These are phyloP conservation scores for Neonectria magnoliae DNA, from an alignment of 2,329 filamentous ascomycete species.

Conservation along the genomic window DNA sequence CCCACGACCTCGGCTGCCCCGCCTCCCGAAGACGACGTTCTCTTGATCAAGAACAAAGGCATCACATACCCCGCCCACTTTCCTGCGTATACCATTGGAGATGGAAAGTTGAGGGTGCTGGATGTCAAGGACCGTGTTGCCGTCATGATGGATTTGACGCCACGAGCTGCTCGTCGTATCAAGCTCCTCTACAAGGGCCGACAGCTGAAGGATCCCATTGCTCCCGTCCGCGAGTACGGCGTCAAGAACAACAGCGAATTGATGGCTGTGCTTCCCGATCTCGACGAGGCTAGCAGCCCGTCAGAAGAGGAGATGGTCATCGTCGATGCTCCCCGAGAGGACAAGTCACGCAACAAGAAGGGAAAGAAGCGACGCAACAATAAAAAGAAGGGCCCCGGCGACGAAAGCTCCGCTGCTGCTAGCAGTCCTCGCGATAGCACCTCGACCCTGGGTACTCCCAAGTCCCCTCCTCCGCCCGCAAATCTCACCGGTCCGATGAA, in stretches of 20 bases:
- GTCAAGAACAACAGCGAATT: constrained; percentile 70
- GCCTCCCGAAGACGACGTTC: constrained; percentile 71
- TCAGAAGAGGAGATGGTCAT: constrained; percentile 58
- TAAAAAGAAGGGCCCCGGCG: constrained; percentile 42
- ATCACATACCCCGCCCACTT: constrained; percentile 76
- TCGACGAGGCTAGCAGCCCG: constrained; percentile 47
- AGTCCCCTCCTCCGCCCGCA: constrained; percentile 39
- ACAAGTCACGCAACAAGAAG: constrained; percentile 52
- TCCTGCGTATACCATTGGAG: constrained; percentile 78
- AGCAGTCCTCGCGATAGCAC: constrained; percentile 58
- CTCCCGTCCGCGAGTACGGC: constrained; percentile 67
- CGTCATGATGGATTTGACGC: constrained; percentile 71
- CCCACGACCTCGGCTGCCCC: constrained; percentile 49
- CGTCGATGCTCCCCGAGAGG: constrained; percentile 52
- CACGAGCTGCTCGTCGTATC: constrained; percentile 61
- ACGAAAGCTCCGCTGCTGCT: constrained; percentile 51
- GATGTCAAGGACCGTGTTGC: constrained; percentile 75
- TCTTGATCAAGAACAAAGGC: constrained; percentile 75
- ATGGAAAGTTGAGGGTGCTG: constrained; percentile 73
- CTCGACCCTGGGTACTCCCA: constrained; percentile 49
- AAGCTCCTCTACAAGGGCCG: constrained; percentile 80
- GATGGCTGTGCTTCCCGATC: constrained; percentile 58
- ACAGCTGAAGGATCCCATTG: constrained; percentile 72
- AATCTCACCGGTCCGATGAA: constrained; percentile 53
- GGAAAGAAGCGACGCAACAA: constrained; percentile 56